phyloP scores from a whole-genome alignment of 73 alveolate species.

The Diophrys appendiculata region DNA sequence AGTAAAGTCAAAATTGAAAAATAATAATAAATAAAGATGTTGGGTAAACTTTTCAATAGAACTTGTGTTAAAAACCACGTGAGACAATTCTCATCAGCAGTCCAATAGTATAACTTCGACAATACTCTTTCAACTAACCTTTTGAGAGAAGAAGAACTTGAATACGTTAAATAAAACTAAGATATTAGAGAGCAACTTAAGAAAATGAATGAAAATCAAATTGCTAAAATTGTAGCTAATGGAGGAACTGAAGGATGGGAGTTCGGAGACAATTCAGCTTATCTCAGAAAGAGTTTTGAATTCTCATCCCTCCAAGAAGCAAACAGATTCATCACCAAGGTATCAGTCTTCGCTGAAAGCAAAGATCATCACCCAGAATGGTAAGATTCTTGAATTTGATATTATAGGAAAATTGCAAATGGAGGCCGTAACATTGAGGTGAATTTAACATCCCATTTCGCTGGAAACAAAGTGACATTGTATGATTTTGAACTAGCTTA shows the following conservation, averaged over 20 bases:
- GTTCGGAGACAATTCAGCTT: neutral
- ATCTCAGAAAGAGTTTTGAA: constrained; percentile 31
- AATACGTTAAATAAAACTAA: neutral
- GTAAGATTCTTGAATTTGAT: neutral
- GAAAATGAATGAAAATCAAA: neutral
- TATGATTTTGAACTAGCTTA: constrained; percentile 50
- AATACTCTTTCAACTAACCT: neutral
- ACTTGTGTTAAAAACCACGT: neutral
- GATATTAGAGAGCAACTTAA: neutral
- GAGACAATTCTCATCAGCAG: neutral
- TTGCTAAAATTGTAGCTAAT: neutral
- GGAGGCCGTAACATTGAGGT: constrained; percentile 38
- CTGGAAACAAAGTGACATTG: constrained; percentile 42
- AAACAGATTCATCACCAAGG: constrained; percentile 24
- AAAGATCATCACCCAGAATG: constrained; percentile 60
- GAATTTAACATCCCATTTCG: constrained; percentile 43
- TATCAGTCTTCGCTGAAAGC: constrained; percentile 5
- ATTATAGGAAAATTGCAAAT: neutral
- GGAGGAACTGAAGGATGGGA: constrained; percentile 1
- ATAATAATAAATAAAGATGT: neutral
- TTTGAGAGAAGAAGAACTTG: neutral
- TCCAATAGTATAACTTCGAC: neutral
- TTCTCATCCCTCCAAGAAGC: constrained; percentile 34
- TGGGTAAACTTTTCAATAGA: neutral
- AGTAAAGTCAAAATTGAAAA: too few relatives aligned